Evolutionary conservation across 164 flowering plant genomes (phyloP).

Genomic region (Chimonanthus salicifolius): DNA sequence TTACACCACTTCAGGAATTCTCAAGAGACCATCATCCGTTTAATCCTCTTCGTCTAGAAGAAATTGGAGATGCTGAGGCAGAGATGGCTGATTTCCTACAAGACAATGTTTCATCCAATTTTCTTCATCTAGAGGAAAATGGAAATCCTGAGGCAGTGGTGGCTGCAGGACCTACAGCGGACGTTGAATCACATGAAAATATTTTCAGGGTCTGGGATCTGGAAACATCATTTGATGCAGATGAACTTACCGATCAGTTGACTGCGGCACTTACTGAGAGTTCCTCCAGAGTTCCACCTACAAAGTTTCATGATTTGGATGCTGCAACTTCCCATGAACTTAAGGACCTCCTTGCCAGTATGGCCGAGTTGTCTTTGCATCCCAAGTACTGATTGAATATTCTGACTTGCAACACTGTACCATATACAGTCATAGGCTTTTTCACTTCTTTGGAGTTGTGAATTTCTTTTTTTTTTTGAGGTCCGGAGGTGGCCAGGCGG

Average conservation of each 20-base stretch:
- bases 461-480: too few relatives aligned
- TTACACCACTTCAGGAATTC: conserved; percentile 2
- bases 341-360: conserved; percentile 39
- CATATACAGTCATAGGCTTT: too few relatives aligned
- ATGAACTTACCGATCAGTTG: conserved; percentile 37
- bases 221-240: conserved; percentile 35
- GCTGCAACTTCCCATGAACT: conserved; percentile 16
- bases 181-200: conserved; percentile 28
- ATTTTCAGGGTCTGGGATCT: conserved; percentile 76
- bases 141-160: conserved; percentile 9
- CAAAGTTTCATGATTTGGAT: conserved; percentile 14
- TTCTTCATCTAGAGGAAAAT: conserved; percentile 3
- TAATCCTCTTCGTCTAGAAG: neutral
- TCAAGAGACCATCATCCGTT: conserved; percentile 21
- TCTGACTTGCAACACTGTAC: too few relatives aligned
- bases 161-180: conserved; percentile 18
- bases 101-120: conserved; percentile 20
- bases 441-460: too few relatives aligned
- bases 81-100: neutral
- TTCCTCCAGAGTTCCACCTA: conserved; percentile 8
- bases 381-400: neutral
- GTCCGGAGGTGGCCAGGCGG: too few relatives aligned
- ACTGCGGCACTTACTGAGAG: conserved; percentile 32
- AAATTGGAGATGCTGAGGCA: conserved; percentile 7
- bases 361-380: conserved; percentile 44